Percentiles rank a stretch among this genome's conserved stretches.
Evolutionary conservation across 305 asterid species (phyloP).

Genomic region (Fraxinus platypoda): DNA sequence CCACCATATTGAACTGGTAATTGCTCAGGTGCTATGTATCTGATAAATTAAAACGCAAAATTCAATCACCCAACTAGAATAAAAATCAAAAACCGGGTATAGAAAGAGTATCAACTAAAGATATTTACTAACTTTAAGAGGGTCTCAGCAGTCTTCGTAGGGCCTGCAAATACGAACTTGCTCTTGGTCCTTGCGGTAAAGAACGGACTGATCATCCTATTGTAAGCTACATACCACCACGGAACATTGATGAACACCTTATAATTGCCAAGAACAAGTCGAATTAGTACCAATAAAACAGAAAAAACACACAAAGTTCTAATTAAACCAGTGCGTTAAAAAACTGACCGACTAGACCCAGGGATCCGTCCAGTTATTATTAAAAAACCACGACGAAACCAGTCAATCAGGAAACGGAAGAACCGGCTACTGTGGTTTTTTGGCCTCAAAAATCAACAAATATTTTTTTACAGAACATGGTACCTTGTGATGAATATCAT

Average conservation of each 20-base stretch:
- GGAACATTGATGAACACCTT: conserved; percentile 98
- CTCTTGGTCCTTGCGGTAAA: conserved; percentile 91
- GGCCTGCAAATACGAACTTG: conserved; percentile 98
- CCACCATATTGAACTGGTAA: conserved; percentile 92
- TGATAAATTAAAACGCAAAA: conserved; percentile 13
- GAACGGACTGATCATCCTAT: conserved; percentile 88
- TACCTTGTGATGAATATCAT: not conserved
- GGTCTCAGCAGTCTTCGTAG: conserved; percentile 76
- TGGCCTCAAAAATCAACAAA: not conserved
- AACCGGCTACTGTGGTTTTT: not conserved
- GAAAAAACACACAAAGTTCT: not conserved
- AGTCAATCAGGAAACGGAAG: not conserved
- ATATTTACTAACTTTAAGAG: conserved; percentile 62
- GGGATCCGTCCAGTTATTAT: not conserved
- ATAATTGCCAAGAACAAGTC: conserved; percentile 13
- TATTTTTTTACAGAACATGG: not conserved
- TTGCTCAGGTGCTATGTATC: conserved; percentile 85
- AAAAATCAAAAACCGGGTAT: not conserved
- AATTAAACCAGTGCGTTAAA: not conserved
- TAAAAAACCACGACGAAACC: not conserved
- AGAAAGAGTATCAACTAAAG: not conserved
- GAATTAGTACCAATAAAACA: conserved; percentile 5
- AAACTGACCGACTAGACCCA: not conserved
- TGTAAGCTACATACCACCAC: conserved; percentile 95
- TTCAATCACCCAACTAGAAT: not conserved